These are phyloP conservation scores for Abelmoschus esculentus DNA, from an alignment of 345 rosid genomes.

Conservation along the genomic window DNA sequence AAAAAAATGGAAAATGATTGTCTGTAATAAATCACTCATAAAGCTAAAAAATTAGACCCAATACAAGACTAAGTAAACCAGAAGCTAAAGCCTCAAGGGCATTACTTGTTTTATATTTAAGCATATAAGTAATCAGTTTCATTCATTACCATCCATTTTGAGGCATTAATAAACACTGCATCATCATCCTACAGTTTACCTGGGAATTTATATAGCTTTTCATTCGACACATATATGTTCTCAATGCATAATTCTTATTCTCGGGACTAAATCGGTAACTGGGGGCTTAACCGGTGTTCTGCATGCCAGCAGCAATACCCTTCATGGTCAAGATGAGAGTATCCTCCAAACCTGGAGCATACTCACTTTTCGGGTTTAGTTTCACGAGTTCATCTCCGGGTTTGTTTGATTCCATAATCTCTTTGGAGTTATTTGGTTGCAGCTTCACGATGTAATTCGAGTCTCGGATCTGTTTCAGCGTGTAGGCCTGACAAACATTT, in stretches of 20 bases:
- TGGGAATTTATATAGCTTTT: neutral
- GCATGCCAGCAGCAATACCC: neutral
- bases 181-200: neutral
- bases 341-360: neutral
- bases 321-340: neutral
- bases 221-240: neutral
- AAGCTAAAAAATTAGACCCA: too few relatives aligned
- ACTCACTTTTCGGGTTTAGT: neutral
- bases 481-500: slow-evolving; percentile 90
- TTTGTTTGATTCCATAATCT: neutral
- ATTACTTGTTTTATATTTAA: too few relatives aligned
- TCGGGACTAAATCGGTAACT: neutral
- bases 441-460: slow-evolving; percentile 58
- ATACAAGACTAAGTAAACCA: too few relatives aligned
- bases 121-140: too few relatives aligned
- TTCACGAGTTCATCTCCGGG: neutral
- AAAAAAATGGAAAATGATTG: too few relatives aligned
- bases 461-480: slow-evolving; percentile 84
- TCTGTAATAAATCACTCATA: too few relatives aligned
- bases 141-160: neutral
- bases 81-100: too few relatives aligned
- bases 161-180: neutral
- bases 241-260: neutral
- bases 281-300: neutral
- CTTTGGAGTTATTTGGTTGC: neutral